Conservation (phyloP, 1,284 basidiomycete species). For the Rhodotorula glutinis region DNA sequence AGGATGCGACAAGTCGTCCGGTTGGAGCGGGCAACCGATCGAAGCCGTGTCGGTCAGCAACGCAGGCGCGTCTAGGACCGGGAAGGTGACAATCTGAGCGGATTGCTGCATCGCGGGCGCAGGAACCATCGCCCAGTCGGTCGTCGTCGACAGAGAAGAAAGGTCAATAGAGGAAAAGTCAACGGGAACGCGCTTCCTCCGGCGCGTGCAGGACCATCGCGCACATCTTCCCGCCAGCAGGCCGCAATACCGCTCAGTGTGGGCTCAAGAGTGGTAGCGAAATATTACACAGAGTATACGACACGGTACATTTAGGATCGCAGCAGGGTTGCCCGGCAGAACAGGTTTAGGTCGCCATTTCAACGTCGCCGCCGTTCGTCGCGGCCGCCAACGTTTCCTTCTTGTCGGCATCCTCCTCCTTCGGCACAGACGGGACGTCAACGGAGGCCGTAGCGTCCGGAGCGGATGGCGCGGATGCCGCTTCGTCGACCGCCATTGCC, state of each 20-base stretch:
- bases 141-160: not conserved
- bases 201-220: no score
- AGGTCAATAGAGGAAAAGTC: not conserved
- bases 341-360: not conserved
- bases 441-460: not conserved
- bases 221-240: not conserved
- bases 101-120: not conserved
- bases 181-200: not conserved
- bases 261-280: not conserved
- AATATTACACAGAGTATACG: not conserved
- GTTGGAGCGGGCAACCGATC: conserved; percentile 20
- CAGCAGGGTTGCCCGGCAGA: no score
- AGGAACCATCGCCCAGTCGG: not conserved
- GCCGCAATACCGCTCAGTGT: not conserved
- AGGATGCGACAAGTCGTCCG: conserved; percentile 34
- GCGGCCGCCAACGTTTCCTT: not conserved
- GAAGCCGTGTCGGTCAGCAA: conserved; percentile 10
- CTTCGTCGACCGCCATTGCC: not conserved
- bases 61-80: conserved; percentile 11
- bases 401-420: not conserved
- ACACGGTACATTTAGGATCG: not conserved
- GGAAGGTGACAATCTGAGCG: conserved; percentile 13
- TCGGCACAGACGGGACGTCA: not conserved
- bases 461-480: not conserved
- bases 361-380: not conserved